phyloP scores from a whole-genome alignment of 306 rosid genomes.

The Quercus aquifolioides region DNA sequence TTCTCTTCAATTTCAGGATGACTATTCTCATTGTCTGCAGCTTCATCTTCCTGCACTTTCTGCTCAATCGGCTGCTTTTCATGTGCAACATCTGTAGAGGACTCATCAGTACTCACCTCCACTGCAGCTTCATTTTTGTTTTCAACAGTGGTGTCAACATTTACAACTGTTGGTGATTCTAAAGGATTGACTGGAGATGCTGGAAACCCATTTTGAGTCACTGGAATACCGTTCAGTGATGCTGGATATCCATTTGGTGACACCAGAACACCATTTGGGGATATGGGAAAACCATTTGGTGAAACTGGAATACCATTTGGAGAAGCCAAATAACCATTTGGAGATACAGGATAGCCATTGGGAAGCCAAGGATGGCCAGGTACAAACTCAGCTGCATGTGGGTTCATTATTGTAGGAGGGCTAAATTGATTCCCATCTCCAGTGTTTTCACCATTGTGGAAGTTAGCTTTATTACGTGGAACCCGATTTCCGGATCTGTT shows the following conservation, averaged over 20 bases:
- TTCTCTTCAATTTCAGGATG: constrained; percentile 43
- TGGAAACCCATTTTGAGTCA: constrained; percentile 48
- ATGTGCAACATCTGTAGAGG: constrained; percentile 27
- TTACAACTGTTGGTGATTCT: constrained; percentile 39
- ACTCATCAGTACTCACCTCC: constrained; percentile 35
- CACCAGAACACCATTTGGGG: constrained; percentile 54
- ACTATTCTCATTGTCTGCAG: constrained; percentile 28
- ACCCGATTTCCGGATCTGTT: constrained; percentile 75
- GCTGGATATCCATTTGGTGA: constrained; percentile 58
- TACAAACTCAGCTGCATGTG: constrained; percentile 93
- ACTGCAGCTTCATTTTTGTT: constrained; percentile 26
- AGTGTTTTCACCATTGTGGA: constrained; percentile 51
- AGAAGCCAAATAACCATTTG: constrained; percentile 56
- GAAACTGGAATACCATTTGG: constrained; percentile 54
- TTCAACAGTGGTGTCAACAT: constrained; percentile 34
- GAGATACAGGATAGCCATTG: constrained; percentile 72
- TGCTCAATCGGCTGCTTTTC: constrained; percentile 45
- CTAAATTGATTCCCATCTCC: constrained; percentile 67
- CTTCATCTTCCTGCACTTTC: constrained; percentile 39
- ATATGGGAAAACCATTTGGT: constrained; percentile 52
- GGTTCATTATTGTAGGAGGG: constrained; percentile 86
- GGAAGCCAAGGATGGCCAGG: constrained; percentile 83
- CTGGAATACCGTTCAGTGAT: constrained; percentile 42
- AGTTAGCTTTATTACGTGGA: constrained; percentile 64
- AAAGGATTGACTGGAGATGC: constrained; percentile 51